Percentiles rank a stretch among this genome's conserved stretches.
phyloP scores from a whole-genome alignment of 352 stramenopile species.

The Phytophthora melonis region DNA sequence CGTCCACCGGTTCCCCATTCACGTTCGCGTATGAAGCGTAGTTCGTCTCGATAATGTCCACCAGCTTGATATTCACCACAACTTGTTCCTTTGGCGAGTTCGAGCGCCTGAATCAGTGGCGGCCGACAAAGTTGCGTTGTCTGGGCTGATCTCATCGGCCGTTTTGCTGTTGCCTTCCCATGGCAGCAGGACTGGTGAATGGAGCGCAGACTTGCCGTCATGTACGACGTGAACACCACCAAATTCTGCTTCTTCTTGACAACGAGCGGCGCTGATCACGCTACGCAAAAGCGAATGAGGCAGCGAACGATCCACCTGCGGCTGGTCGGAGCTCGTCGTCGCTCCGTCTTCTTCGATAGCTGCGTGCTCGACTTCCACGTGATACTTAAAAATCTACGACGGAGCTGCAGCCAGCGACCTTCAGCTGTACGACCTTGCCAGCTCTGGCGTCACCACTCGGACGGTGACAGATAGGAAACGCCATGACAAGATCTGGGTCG shows the following conservation, averaged over 20 bases:
- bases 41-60: constrained; percentile 57
- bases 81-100: constrained; percentile 47
- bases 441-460: constrained; percentile 31
- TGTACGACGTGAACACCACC: constrained; percentile 56
- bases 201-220: constrained; percentile 68
- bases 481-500: too few species aligned
- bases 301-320: constrained; percentile 30
- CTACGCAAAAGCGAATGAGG: constrained; percentile 52
- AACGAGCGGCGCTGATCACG: constrained; percentile 58
- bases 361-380: constrained; percentile 57
- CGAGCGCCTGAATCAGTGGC: too few species aligned
- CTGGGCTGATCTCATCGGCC: too few species aligned
- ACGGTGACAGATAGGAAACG: constrained; percentile 42
- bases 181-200: constrained; percentile 41
- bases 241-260: constrained; percentile 52
- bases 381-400: constrained; percentile 74
- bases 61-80: constrained; percentile 67
- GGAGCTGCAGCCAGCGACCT: constrained; percentile 48
- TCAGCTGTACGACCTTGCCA: constrained; percentile 41
- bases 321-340: constrained; percentile 35
- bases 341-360: constrained; percentile 14
- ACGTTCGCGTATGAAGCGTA: constrained; percentile 48
- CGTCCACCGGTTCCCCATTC: constrained; percentile 66
- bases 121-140: too few species aligned
- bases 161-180: too few species aligned